These are phyloP conservation scores for Termitomyces sp. DNA, from an alignment of 768 basidiomycete species.

Conservation along the genomic window DNA sequence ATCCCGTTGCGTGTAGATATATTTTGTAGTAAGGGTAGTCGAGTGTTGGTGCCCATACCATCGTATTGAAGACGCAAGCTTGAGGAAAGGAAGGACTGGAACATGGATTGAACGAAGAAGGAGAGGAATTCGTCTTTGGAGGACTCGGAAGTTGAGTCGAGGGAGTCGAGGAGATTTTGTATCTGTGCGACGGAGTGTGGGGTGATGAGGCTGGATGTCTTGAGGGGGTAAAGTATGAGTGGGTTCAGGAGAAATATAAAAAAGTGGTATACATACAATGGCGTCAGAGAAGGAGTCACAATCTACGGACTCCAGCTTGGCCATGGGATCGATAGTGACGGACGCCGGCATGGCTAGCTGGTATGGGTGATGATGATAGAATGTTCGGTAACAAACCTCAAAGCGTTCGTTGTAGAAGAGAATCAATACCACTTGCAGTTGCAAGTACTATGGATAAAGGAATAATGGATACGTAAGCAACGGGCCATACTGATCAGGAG, in stretches of 20 bases:
- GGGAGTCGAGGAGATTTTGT: neutral
- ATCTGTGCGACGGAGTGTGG: neutral
- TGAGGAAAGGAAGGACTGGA: neutral
- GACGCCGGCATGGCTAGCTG: neutral
- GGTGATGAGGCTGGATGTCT: neutral
- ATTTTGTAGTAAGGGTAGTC: neutral
- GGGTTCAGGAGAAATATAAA: too few relatives aligned
- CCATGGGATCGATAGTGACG: neutral
- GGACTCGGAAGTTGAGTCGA: neutral
- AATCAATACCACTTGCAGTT: too few relatives aligned
- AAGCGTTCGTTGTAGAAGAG: too few relatives aligned
- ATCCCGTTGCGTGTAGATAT: neutral
- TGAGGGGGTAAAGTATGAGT: neutral
- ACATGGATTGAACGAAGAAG: neutral
- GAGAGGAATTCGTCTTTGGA: neutral
- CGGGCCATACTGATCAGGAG: too few relatives aligned
- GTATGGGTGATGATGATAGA: neutral
- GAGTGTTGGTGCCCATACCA: neutral
- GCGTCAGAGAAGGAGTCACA: too few relatives aligned
- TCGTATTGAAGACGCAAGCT: neutral
- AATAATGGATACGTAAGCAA: too few relatives aligned
- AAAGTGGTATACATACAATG: too few relatives aligned
- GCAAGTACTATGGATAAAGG: too few relatives aligned
- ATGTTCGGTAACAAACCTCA: too few relatives aligned
- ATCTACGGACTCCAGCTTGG: neutral